Evolutionary conservation across 1,284 basidiomycete genomes (phyloP).

Genomic region (Phellopilus nigrolimitatus): DNA sequence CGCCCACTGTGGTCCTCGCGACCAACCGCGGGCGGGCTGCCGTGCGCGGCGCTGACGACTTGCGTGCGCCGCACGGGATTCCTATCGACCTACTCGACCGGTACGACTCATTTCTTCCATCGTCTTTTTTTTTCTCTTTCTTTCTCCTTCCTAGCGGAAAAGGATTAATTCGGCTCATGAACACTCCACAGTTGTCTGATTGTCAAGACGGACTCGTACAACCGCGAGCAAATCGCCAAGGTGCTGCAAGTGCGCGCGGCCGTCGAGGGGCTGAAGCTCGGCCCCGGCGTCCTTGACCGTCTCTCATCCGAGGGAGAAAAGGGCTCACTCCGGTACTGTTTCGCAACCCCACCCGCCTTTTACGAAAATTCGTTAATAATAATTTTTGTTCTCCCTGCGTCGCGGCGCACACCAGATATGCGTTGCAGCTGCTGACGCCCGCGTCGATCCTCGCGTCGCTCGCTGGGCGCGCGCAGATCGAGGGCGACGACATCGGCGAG

Average conservation of each 20-base stretch:
- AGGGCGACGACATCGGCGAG: constrained; percentile 84
- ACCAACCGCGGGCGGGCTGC: constrained; percentile 92
- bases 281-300: constrained; percentile 73
- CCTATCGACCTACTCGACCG: constrained; percentile 93
- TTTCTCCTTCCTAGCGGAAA: too few relatives aligned
- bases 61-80: constrained; percentile 89
- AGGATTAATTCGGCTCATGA: constrained; percentile 6
- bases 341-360: too few relatives aligned
- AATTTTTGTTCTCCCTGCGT: too few relatives aligned
- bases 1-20: constrained; percentile 94
- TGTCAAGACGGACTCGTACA: constrained; percentile 87
- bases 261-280: constrained; percentile 81
- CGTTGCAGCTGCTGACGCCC: constrained; percentile 88
- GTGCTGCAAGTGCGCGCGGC: constrained; percentile 85
- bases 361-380: too few relatives aligned
- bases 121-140: constrained; percentile 16
- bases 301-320: constrained; percentile 82
- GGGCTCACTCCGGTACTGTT: constrained; percentile 83
- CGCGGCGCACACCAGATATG: too few relatives aligned
- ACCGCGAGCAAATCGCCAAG: constrained; percentile 79
- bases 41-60: constrained; percentile 90
- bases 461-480: constrained; percentile 76
- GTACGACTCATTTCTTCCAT: constrained; percentile 34
- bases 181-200: constrained; percentile 75
- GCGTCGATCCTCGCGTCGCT: constrained; percentile 84